phyloP scores from a whole-genome alignment of 2,329 filamentous ascomycete genomes.

The Aspergillus transmontanensis region DNA sequence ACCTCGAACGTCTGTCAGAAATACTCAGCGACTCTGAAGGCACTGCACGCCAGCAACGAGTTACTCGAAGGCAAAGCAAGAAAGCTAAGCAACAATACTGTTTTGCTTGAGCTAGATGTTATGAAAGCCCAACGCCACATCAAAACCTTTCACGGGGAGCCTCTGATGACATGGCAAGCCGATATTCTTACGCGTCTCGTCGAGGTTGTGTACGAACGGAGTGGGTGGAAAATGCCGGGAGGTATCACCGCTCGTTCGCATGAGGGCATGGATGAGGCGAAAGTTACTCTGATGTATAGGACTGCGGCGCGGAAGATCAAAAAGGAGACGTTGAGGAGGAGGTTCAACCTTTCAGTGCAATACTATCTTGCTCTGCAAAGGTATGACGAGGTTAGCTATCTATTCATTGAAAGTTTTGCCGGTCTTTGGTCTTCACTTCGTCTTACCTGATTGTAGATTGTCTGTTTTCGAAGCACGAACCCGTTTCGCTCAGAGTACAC shows the following conservation, averaged over 20 bases:
- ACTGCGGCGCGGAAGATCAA: conserved; percentile 29
- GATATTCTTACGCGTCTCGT: conserved; percentile 40
- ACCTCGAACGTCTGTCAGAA: conserved; percentile 14
- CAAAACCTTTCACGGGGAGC: conserved; percentile 27
- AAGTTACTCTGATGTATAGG: conserved; percentile 27
- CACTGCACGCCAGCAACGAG: conserved; percentile 30
- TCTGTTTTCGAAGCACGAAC: conserved; percentile 32
- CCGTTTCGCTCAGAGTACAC: conserved; percentile 30
- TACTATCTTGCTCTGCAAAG: conserved; percentile 31
- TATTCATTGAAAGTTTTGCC: not conserved
- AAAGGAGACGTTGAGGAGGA: conserved; percentile 22
- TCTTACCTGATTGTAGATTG: conserved; percentile 25
- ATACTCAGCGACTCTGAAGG: conserved; percentile 21
- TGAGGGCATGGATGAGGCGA: conserved; percentile 19
- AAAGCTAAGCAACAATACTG: conserved; percentile 23
- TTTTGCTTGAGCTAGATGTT: conserved; percentile 29
- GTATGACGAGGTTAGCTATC: conserved; percentile 31
- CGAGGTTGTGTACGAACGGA: conserved; percentile 30
- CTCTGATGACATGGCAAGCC: conserved; percentile 37
- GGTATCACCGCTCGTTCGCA: conserved; percentile 23
- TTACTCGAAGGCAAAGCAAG: conserved; percentile 27
- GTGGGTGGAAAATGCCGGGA: conserved; percentile 25
- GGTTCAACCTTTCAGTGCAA: conserved; percentile 27
- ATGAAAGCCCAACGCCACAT: conserved; percentile 29
- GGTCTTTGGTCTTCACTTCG: conserved; percentile 4